Evolutionary conservation across 345 rosid genomes (phyloP).

Genomic region (Anacardium occidentale): DNA sequence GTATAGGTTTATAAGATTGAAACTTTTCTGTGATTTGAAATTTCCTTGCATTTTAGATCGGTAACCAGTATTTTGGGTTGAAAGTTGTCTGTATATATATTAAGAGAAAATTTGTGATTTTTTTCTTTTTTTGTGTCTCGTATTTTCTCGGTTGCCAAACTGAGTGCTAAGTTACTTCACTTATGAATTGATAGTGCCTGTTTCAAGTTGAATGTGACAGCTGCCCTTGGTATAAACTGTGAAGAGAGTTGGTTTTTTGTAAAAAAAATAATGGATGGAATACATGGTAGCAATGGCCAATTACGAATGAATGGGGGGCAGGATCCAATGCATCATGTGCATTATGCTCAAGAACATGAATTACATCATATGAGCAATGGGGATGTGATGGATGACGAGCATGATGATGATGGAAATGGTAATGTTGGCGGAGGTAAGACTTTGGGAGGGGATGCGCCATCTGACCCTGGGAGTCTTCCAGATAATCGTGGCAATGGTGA

Average conservation of each 20-base stretch:
- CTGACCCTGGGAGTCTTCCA: slow-evolving; percentile 50
- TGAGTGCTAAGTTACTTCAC: background rate
- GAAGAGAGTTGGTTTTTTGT: background rate
- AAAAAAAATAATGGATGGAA: slow-evolving; percentile 40
- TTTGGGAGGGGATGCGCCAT: slow-evolving; percentile 44
- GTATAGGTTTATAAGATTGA: too few relatives aligned
- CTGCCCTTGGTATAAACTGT: background rate
- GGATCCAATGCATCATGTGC: slow-evolving; percentile 42
- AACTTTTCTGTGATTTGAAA: background rate
- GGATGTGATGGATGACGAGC: slow-evolving; percentile 37
- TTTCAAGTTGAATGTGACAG: background rate
- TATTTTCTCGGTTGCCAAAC: background rate
- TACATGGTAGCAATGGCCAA: slow-evolving; percentile 38
- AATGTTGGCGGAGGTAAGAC: slow-evolving; percentile 36
- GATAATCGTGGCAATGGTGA: slow-evolving; percentile 43
- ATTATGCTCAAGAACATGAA: slow-evolving; percentile 41
- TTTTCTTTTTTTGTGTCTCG: background rate
- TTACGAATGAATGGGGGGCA: slow-evolving; percentile 46
- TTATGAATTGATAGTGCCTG: background rate
- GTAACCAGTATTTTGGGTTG: too few relatives aligned
- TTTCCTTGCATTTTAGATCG: background rate
- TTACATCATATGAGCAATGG: slow-evolving; percentile 45
- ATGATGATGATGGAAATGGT: slow-evolving; percentile 32
- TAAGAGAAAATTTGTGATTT: background rate
- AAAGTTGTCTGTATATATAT: too few relatives aligned